Evolutionary conservation across 306 rosid species (phyloP).

Genomic region (Crotalaria pallida): DNA sequence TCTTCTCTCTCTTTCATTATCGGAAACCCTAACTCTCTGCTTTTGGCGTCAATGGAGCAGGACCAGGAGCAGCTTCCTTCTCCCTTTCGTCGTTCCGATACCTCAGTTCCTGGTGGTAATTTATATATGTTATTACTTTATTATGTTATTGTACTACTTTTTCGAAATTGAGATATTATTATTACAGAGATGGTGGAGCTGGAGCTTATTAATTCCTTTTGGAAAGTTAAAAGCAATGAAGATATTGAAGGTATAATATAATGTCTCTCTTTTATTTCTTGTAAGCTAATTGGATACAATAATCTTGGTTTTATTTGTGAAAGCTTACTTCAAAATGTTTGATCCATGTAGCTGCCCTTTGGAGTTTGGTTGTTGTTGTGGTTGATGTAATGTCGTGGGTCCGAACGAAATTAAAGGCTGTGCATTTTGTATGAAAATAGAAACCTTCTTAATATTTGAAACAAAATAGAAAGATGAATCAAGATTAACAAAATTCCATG

Average conservation of each 20-base stretch:
- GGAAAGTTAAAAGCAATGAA: neutral
- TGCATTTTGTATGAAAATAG: neutral
- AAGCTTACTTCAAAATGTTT: too few species aligned
- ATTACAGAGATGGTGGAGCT: conserved; percentile 12
- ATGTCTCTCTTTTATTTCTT: neutral
- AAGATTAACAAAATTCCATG: neutral
- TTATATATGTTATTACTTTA: too few species aligned
- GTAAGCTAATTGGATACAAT: neutral
- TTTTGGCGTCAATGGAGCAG: too few species aligned
- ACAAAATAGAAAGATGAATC: neutral
- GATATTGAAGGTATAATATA: conserved; percentile 16
- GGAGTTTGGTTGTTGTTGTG: too few species aligned
- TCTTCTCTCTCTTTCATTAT: too few species aligned
- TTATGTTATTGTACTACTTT: neutral
- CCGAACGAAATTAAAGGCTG: neutral
- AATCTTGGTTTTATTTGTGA: too few species aligned
- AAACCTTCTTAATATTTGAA: neutral
- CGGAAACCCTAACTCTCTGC: too few species aligned
- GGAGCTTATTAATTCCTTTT: neutral
- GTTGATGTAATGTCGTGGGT: neutral
- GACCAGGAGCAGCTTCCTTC: too few species aligned
- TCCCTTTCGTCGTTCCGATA: too few species aligned
- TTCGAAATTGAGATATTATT: neutral
- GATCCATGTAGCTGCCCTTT: too few species aligned
- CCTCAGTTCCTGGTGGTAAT: too few species aligned